These are phyloP conservation scores for Globisporangium polare DNA, from an alignment of 352 stramenopile species.

Conservation along the genomic window DNA sequence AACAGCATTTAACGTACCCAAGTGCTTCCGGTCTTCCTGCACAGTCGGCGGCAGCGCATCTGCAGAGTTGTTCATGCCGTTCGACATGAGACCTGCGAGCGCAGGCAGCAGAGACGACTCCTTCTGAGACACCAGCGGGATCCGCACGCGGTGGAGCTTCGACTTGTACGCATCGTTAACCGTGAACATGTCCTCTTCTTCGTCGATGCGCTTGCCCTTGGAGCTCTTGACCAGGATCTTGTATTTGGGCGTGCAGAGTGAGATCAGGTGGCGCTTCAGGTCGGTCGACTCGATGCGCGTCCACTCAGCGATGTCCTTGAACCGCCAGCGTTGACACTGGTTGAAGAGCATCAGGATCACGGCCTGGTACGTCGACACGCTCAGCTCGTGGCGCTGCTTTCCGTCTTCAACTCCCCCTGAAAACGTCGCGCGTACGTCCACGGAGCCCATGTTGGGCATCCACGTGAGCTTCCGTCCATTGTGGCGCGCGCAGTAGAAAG, in stretches of 20 bases:
- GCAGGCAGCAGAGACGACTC: slow-evolving; percentile 57
- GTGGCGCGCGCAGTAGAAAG: slow-evolving; percentile 94
- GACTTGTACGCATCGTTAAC: slow-evolving; percentile 95
- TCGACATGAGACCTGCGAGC: slow-evolving; percentile 20
- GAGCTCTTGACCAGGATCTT: slow-evolving; percentile 97
- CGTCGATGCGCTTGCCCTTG: slow-evolving; percentile 95
- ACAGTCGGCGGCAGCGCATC: slow-evolving; percentile 88
- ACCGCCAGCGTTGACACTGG: slow-evolving; percentile 61
- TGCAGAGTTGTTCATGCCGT: slow-evolving; percentile 36
- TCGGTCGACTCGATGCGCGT: slow-evolving; percentile 89
- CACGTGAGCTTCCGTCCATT: slow-evolving; percentile 95
- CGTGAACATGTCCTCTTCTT: slow-evolving; percentile 91
- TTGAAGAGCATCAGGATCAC: slow-evolving; percentile 99
- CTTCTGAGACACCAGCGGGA: slow-evolving; percentile 83
- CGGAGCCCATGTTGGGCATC: slow-evolving; percentile 92
- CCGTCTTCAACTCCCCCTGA: slow-evolving; percentile 43
- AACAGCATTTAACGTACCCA: slow-evolving; percentile 31
- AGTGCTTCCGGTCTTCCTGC: slow-evolving; percentile 95
- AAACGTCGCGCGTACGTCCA: slow-evolving; percentile 92
- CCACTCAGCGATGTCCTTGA: slow-evolving; percentile 87
- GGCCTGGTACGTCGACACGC: slow-evolving; percentile 98
- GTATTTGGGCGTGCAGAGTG: slow-evolving; percentile 97
- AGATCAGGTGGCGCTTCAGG: slow-evolving; percentile 95
- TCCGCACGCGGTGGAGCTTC: slow-evolving; percentile 88
- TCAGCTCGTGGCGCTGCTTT: slow-evolving; percentile 92